phyloP scores from a whole-genome alignment of 2,329 filamentous ascomycete genomes.

The Aspergillus carbonarius region DNA sequence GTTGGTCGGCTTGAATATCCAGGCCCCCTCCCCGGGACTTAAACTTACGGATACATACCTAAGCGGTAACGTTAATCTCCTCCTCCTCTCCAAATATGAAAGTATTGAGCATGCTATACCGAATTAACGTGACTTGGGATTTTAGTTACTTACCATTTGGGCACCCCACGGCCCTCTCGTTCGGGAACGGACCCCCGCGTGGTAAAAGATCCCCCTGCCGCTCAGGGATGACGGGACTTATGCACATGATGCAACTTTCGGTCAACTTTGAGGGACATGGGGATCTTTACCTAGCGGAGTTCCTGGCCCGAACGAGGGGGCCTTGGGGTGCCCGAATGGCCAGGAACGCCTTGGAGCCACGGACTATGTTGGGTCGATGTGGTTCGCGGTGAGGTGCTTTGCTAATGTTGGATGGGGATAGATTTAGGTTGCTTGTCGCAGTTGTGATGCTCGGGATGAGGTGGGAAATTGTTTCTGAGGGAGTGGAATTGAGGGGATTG shows the following conservation, averaged over 20 bases:
- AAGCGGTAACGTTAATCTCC: no score
- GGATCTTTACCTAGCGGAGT: neutral
- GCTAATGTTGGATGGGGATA: neutral
- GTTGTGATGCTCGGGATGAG: no score
- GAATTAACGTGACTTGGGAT: neutral
- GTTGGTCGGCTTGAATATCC: slow-evolving; percentile 8
- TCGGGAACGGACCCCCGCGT: neutral
- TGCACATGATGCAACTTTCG: neutral
- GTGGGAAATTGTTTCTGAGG: no score
- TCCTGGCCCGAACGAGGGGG: no score
- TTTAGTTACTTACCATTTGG: neutral
- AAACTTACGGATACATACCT: no score
- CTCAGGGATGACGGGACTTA: neutral
- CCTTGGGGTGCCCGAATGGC: neutral
- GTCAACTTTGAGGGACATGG: neutral
- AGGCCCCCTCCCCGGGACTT: no score
- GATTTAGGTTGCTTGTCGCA: neutral
- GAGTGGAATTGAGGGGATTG: no score
- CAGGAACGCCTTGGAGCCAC: neutral
- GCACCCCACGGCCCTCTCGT: neutral
- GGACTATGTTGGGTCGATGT: no score
- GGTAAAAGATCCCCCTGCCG: neutral
- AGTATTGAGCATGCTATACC: neutral
- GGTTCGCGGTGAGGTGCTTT: neutral
- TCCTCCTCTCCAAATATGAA: no score